Percentiles rank a stretch among this genome's conserved stretches.
Conservation (phyloP, 192 early-diverging fungal genomes). For the Chytriomyces sp. region DNA sequence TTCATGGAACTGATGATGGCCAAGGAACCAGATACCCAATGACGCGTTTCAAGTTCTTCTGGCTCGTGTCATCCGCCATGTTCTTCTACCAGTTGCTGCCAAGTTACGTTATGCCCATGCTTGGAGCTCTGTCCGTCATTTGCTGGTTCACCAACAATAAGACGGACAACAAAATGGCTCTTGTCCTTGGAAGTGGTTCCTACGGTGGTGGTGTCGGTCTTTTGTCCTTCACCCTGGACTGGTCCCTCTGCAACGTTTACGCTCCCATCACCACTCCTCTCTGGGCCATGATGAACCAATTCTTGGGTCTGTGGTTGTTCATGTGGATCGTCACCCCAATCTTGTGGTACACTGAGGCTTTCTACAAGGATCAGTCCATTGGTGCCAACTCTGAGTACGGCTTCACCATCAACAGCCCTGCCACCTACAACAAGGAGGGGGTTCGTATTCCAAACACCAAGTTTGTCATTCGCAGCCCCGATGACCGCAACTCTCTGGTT, state of each 20-base stretch:
- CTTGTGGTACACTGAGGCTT: constrained; percentile 36
- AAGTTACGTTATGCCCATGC: constrained; percentile 68
- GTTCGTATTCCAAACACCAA: too few relatives aligned
- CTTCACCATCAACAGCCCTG: constrained; percentile 30
- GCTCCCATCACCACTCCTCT: constrained; percentile 8
- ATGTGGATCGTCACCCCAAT: constrained; percentile 30
- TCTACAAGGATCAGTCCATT: constrained; percentile 18
- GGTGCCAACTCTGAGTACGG: neutral
- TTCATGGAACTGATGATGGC: constrained; percentile 54
- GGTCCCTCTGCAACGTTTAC: too few relatives aligned
- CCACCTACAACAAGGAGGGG: neutral
- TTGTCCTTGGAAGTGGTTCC: too few relatives aligned
- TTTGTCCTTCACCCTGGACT: too few relatives aligned
- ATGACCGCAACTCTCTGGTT: constrained; percentile 4
- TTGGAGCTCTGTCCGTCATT: constrained; percentile 59
- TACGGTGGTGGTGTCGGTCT: too few relatives aligned
- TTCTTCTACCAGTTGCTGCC: constrained; percentile 68
- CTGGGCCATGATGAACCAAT: constrained; percentile 12
- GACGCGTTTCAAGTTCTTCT: neutral
- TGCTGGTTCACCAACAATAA: constrained; percentile 1
- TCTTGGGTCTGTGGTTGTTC: constrained; percentile 17
- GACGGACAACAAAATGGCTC: too few relatives aligned
- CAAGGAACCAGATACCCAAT: too few relatives aligned
- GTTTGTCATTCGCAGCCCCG: neutral
- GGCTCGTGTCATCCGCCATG: neutral